Conservation (phyloP, 208 protist genomes). For the Leishmania lainsoni region DNA sequence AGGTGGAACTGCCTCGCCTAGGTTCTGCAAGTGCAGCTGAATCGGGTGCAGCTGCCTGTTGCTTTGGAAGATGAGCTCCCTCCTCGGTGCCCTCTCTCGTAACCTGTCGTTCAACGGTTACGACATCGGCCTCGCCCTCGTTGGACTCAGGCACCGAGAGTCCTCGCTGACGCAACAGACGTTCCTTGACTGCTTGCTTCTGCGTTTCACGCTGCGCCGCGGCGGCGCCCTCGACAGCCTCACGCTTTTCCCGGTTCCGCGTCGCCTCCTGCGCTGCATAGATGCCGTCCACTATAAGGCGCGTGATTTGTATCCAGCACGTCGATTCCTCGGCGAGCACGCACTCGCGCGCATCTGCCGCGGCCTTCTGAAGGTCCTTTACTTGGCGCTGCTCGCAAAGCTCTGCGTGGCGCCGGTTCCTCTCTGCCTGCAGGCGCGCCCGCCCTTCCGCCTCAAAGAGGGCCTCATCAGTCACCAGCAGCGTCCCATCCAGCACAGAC, state of each 20-base stretch:
- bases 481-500: slow-evolving; percentile 14
- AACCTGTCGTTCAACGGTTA: background rate
- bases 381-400: slow-evolving; percentile 18
- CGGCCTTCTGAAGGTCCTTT: slow-evolving; percentile 31
- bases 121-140: background rate
- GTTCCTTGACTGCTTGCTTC: slow-evolving; percentile 14
- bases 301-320: slow-evolving; percentile 44
- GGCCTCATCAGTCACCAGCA: slow-evolving; percentile 21
- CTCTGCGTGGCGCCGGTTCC: slow-evolving; percentile 27
- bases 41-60: background rate
- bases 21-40: background rate
- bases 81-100: background rate
- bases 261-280: slow-evolving; percentile 33
- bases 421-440: slow-evolving; percentile 33
- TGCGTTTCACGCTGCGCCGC: slow-evolving; percentile 16
- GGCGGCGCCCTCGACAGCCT: slow-evolving; percentile 7
- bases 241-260: slow-evolving; percentile 20
- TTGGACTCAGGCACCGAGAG: background rate
- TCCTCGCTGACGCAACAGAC: slow-evolving; percentile 11
- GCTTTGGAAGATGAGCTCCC: background rate
- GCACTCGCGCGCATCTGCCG: slow-evolving; percentile 31
- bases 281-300: slow-evolving; percentile 33
- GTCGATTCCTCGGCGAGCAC: slow-evolving; percentile 48
- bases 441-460: slow-evolving; percentile 43
- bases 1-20: slow-evolving; percentile 8